phyloP scores from a whole-genome alignment of 768 basidiomycete species.

The Russula olivacea region DNA sequence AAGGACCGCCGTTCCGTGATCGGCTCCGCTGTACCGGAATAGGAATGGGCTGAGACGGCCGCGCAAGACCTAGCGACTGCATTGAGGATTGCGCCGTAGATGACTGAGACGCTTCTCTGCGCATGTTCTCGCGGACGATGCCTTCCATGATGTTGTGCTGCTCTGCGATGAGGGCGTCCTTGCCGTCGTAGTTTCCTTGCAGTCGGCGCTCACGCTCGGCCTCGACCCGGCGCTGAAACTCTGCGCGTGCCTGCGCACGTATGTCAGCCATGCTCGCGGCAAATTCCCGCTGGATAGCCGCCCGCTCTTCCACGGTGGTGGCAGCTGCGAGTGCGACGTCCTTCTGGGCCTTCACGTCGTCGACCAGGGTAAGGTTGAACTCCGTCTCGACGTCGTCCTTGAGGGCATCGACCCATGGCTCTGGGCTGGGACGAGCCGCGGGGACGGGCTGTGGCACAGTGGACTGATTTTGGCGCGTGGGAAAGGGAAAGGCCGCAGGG shows the following conservation, averaged over 20 bases:
- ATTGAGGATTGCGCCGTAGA: neutral
- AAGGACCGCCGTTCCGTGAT: conserved; percentile 11
- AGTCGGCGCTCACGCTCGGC: conserved; percentile 20
- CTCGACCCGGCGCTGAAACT: conserved; percentile 22
- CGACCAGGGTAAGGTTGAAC: conserved; percentile 18
- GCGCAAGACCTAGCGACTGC: neutral
- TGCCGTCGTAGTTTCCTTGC: conserved; percentile 14
- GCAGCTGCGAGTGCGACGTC: conserved; percentile 13
- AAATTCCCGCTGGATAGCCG: conserved; percentile 12
- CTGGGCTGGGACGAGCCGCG: conserved; percentile 7
- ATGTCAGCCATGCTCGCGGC: conserved; percentile 22
- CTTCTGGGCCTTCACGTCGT: conserved; percentile 15
- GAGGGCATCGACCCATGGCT: conserved; percentile 21
- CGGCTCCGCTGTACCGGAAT: conserved; percentile 14
- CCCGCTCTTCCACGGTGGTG: conserved; percentile 3
- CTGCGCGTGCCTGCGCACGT: conserved; percentile 15
- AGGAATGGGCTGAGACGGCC: conserved; percentile 16
- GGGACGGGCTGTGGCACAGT: neutral
- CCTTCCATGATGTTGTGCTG: conserved; percentile 17
- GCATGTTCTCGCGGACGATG: conserved; percentile 13
- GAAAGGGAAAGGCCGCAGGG: conserved; percentile 2
- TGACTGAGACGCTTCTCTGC: neutral
- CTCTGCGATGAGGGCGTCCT: conserved; percentile 20
- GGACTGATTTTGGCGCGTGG: conserved; percentile 14
- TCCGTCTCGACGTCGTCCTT: conserved; percentile 21